A percentile compares a stretch with the other conserved stretches of the same genome.
Evolutionary conservation across 495 filamentous ascomycete species (phyloP).

Genomic region (Corynascus novoguineensis): DNA sequence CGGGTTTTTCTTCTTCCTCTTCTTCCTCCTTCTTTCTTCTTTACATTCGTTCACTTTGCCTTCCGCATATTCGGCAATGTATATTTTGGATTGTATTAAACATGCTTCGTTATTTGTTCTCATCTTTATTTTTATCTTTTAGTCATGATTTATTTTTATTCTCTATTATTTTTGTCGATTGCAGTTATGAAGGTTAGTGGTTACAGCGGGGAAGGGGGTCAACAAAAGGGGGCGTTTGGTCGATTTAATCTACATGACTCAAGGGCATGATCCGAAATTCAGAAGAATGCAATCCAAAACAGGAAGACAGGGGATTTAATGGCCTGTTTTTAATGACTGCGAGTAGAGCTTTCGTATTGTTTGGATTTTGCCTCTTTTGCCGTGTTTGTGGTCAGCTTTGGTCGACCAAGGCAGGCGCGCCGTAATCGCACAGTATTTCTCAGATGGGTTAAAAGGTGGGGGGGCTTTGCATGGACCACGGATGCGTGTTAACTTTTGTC

Average conservation of each 20-base stretch:
- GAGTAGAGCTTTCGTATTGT: neutral
- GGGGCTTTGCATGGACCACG: too few relatives aligned
- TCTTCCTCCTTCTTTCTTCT: neutral
- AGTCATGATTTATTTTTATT: neutral
- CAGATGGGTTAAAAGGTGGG: neutral
- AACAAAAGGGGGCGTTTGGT: neutral
- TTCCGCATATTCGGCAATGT: neutral
- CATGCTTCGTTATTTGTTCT: neutral
- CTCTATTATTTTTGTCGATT: neutral
- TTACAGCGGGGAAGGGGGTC: neutral
- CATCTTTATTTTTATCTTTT: neutral
- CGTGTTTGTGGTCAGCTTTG: too few relatives aligned
- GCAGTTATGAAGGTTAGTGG: neutral
- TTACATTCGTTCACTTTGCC: too few relatives aligned
- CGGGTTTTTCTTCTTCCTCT: neutral
- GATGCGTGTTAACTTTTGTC: neutral
- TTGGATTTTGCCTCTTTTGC: conserved; percentile 1
- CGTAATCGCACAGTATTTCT: neutral
- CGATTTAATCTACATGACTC: neutral
- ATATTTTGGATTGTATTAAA: conserved; percentile 3
- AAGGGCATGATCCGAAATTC: neutral
- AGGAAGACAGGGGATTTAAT: neutral
- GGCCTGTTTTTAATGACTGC: too few relatives aligned
- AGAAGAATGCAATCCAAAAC: neutral
- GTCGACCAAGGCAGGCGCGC: neutral